Base-by-base conservation (phyloP, 225 moss, liverwort and hornwort species). In the Marchantia paleacea region DNA sequence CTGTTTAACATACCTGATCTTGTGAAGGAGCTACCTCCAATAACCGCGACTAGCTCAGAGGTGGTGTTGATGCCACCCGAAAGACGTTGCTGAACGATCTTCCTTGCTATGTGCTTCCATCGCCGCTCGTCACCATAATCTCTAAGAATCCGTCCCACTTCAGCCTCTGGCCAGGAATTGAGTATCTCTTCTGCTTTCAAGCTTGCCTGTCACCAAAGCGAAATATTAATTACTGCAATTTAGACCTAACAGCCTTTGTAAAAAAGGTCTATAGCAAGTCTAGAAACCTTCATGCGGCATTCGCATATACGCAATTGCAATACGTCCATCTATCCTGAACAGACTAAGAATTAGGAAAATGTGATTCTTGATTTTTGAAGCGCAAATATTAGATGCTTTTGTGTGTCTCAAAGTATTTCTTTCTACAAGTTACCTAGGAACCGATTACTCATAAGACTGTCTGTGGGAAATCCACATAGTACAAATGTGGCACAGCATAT, bases 111-210 rank as follows among this genome's bases (percentile, higher is more conserved):
- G 62, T 93, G 90, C 74, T 88, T 92, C 97, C 97, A 97, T 77
- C 97, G 85, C 82, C 92, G 88, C 85, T 97, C 97, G 77, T 95
- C 97, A 69, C 97, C 97, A 47, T 90, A 97, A 69, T 97, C 97
- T 80, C 97, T 90, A 71, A 97, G 83, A 83, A 97, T 90, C 50
- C 95, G 89, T 64, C 85, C 93, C 51, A 97, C 86, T 85, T 97
- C 95, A 73, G 84, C 76, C 84, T 97, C 97, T 29, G 97, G 91
- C 97, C 97, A 97, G 66, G 86, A 90, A 84, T 97, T 97, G 83
- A 97, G 72, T 82, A 97, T 91, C 83, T 91, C 91, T 73, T 87
- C 97, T 78, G 97, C 97, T 53, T 84, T 92, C 85, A 97, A 85
- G 84, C 85, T 94, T 73, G 89, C 89, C 96, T 97, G 91, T 55